Evolutionary conservation across 164 flowering plant species (phyloP), one percentile per base, ranked within the genome.

Genomic region (Chimonanthus praecox): DNA sequence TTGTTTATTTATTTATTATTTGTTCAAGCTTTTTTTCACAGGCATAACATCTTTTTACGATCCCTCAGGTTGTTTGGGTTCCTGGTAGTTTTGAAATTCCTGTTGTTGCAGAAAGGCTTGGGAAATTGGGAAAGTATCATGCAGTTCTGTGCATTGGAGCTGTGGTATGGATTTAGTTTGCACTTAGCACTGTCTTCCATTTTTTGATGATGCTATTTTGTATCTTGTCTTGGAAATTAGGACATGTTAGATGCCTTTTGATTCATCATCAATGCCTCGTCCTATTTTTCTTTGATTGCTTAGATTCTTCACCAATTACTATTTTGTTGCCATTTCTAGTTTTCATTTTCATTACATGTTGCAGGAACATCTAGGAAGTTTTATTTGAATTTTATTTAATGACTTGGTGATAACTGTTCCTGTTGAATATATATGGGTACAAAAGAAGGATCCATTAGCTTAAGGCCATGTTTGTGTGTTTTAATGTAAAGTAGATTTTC

Each of bases 31-130:
- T 7, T 45, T 45, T 15, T 66, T 45, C 16, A 45, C 47, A 7
- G n/a, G 68, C 47, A 43, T 63, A 20, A 63, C 20, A 58, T 45
- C 43, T 18, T 47, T 68, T n/a, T 68, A 3, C 47, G 5, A 60
- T 49, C 20, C 66, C 21, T 68, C 84, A 94, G 98, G 97, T 94
- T 78, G 90, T 92, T 18, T 96, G 99, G 99, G 99, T 96, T 80
- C 99, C 99, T 69, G 99, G 99, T 64, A 82, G 92, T 80, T 96
- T 90, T 84, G 99, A 96, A 81, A 88, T 94, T 73, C 95, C 92
- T 65, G 74, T 90, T 71, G 91, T 82, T 77, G 97, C 98, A 10
- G 83, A 86, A 76, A 86, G 76, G 81, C 94, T 96, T 49, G 99
- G 98, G 70, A 92, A 84, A 78, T 84, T 89, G 8, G 70, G 85